These are phyloP conservation scores for Brassica hybrid DNA, from an alignment of 441 rosid genomes.

Conservation along the genomic window DNA sequence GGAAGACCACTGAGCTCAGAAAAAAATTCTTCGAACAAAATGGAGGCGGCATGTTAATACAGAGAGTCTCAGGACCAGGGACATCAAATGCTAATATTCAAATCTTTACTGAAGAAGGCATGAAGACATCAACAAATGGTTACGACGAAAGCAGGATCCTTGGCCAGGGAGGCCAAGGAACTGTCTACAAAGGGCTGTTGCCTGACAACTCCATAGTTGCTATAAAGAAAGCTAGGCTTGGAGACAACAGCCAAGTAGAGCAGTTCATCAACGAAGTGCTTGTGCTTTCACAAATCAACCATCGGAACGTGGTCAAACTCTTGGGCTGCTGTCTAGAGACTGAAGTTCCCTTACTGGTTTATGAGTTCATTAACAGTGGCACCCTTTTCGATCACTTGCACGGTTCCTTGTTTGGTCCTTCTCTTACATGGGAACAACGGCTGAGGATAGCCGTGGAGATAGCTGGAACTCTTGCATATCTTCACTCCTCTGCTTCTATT, in stretches of 20 bases:
- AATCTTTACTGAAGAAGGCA: too few species aligned
- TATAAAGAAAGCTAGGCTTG: constrained; percentile 28
- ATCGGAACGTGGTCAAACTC: constrained; percentile 27
- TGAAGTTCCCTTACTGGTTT: constrained; percentile 27
- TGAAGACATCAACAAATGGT: too few species aligned
- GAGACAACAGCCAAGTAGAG: constrained; percentile 26
- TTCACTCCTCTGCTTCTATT: constrained; percentile 38
- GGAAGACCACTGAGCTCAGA: neutral
- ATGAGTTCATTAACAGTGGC: constrained; percentile 30
- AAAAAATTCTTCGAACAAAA: constrained; percentile 25
- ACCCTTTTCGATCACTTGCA: constrained; percentile 34
- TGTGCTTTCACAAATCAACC: constrained; percentile 28
- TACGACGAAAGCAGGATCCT: constrained; percentile 16
- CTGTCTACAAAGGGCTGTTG: constrained; percentile 30
- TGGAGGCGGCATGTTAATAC: constrained; percentile 22
- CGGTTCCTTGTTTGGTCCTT: neutral
- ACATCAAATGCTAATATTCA: neutral
- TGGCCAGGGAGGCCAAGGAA: constrained; percentile 37
- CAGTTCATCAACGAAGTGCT: constrained; percentile 33
- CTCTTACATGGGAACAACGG: constrained; percentile 17
- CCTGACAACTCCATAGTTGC: constrained; percentile 15
- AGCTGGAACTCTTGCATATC: constrained; percentile 29
- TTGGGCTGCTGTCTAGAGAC: constrained; percentile 30
- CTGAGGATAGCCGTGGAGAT: constrained; percentile 20
- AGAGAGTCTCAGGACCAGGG: constrained; percentile 25